Base-by-base conservation (phyloP, 257 asterid genomes). In the Fraxinus excelsior region DNA sequence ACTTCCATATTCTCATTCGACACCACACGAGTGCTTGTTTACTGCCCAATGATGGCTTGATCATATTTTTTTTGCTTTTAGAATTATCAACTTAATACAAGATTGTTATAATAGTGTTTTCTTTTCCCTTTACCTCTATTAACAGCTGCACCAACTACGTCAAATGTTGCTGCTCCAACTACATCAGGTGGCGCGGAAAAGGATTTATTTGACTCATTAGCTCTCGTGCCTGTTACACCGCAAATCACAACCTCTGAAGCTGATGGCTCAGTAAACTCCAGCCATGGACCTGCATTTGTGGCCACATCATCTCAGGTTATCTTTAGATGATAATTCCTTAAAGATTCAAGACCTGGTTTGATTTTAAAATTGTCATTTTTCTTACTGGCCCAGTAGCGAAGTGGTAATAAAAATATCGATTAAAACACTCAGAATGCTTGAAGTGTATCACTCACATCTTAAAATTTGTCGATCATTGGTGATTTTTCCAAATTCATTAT, bases 161-260 rank as follows among this genome's bases (percentile, higher is more conserved):
- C 96, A 38, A 83, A 85, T 81, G 85, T 67, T 25, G 34, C 34
- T 80, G 76, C 85, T 78, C 78, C 91, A 62, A 81, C 84, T 74
- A 56, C 87, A 29, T 72, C 90, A 72, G 75, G 78, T 34, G 80
- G 85, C 81, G 73, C 81, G 58, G 95, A 93, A 29, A 76, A 91
- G 87, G 97, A 96, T 84, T 83, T 91, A 60, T 88, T 94, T 70
- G 97, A 94, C 74, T 79, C 94, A 49, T 79, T 93, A 88, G 97
- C 97, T 81, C 91, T 87, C 16, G 91, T 91, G 85, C 90, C 97
- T 78, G 79, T 88, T 78, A 81, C 82, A 21, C 79, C 85, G 70
- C 83, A 81, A 53, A 74, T 82, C 23, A 5, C 78, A 53, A 72
- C 85, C 46, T 42, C 90, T 83, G 96, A 89, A 84, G 83, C 84